Base-by-base conservation (phyloP, 2,329 filamentous ascomycete species). In the Xylariaceae sp. region DNA sequence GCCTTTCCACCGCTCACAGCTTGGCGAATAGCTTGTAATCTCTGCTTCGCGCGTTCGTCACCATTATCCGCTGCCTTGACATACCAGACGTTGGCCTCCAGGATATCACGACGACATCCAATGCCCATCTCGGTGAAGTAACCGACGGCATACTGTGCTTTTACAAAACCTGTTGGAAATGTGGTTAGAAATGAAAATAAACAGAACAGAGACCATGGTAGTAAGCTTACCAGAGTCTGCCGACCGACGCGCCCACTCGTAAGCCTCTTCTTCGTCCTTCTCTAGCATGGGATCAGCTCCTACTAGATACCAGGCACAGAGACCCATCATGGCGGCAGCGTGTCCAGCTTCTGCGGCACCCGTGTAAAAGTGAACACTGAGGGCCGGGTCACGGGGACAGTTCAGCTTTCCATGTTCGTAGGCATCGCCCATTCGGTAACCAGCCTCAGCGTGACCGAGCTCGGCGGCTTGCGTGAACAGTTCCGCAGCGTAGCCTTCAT, bases 41-140 rank as follows among this genome's bases (percentile, higher is more conserved):
- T 85, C 69, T 94, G 88, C 73, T 88, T 93, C 54, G 94, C 94
- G 59, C 92, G 85, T 68, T 94, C 90, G 69, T 97, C 92, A 51
- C 93, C 94, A 53, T 90, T 85, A 66, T 96, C 93, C 13, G 94
- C 93, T 4, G 94, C 94, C 74, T 90, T 90, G 66, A 99, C 93
- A 72, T 99, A 99, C 93, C 92, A 97, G 37, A 96, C 90, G 70
- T 99, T 99, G 66, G 94, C 93, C 74, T 97, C 92, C 49, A 99
- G 82, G n/a, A 93, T 87, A 73, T 99, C 94, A 53, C 91, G 87
- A 44, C 92, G 89, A 73, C 92, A 97, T 53, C 94, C 94, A 67
- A 99, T 97, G 63, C 94, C 94, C 90, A 95, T 96, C 74, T 99
- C 94, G 4, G 92, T 97, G 73, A 99, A 99, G 75, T 97, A 97